Evolutionary conservation across 257 asterid species (phyloP), one percentile per base, ranked within the genome.

Genomic region (Fraxinus quadrangulata): DNA sequence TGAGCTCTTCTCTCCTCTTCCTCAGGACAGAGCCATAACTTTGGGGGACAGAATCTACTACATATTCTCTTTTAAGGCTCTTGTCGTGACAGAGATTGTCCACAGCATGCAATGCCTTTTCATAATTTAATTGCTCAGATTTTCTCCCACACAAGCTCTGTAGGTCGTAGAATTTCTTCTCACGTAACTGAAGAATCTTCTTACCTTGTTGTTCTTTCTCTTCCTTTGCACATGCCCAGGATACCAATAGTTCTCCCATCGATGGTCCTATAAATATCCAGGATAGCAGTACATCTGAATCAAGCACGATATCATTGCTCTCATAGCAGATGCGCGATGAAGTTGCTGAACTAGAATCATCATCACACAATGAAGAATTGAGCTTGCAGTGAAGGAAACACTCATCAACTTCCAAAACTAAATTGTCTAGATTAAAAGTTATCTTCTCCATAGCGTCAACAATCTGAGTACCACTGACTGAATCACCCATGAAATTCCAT

Each of bases 121-220:
- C 96, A 42, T 93, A 95, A 84, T 85, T 87, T 81, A 90, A 77
- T 67, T 93, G 93, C 83, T 95, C 97, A 71, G 78, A 78, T 88
- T 95, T 95, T 86, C 97, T 90, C 81, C 90, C 99, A 76, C 97
- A 95, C 74, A 89, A 87, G 67, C 90, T 81, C 86, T 91, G 96
- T 74, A 95, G 87, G 81, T 90, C 89, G 79, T 77, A 83, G 67
- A 93, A 90, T 83, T 91, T 97, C 86, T 95, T 91, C 88, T 91
- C 99, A 71, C 88, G 91, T 77, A 83, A 83, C 86, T 86, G 93
- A 75, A 95, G 91, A 83, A 89, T 87, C 75, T 89, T 96, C 13
- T 47, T 70, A 71, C 92, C 91, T 80, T 90, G 93, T 81, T 86
- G 90, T 73, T 86, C 83, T 78, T 89, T 95, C 83, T 93, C 98